Conservation (phyloP, 345 rosid genomes). For the Bruguiera gymnorhiza region DNA sequence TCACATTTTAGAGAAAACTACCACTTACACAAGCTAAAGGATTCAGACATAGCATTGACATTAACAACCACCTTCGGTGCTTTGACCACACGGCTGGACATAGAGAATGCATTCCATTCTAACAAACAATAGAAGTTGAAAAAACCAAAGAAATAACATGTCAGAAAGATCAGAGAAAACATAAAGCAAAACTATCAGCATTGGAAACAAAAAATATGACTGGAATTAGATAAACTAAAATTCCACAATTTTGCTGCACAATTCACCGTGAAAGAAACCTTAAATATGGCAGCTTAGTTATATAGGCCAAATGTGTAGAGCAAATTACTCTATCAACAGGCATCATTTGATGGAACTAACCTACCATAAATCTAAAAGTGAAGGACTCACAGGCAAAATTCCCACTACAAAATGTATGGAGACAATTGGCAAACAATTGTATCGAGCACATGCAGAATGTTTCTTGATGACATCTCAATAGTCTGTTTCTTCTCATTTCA, state of each 20-base stretch:
- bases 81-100: conserved; percentile 99
- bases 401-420: background rate
- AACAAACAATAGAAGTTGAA: conserved; percentile 20
- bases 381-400: background rate
- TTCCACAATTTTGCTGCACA: too few species aligned
- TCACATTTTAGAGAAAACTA: conserved; percentile 7
- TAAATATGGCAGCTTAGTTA: background rate
- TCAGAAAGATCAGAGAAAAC: background rate
- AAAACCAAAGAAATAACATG: conserved; percentile 12
- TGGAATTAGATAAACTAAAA: too few species aligned
- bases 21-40: conserved; percentile 86
- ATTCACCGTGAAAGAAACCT: background rate
- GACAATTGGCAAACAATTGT: background rate
- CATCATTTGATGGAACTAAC: too few species aligned
- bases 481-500: background rate
- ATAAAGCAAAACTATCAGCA: too few species aligned
- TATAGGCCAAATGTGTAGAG: background rate
- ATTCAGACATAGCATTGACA: conserved; percentile 95
- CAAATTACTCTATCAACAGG: too few species aligned
- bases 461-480: too few species aligned
- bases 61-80: conserved; percentile 93
- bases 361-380: background rate
- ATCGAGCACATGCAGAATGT: background rate
- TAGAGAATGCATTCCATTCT: conserved; percentile 95
- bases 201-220: too few species aligned